These are phyloP conservation scores for Pinguiococcus pyrenoidosus DNA, from an alignment of 108 stramenopile genomes.

Conservation along the genomic window DNA sequence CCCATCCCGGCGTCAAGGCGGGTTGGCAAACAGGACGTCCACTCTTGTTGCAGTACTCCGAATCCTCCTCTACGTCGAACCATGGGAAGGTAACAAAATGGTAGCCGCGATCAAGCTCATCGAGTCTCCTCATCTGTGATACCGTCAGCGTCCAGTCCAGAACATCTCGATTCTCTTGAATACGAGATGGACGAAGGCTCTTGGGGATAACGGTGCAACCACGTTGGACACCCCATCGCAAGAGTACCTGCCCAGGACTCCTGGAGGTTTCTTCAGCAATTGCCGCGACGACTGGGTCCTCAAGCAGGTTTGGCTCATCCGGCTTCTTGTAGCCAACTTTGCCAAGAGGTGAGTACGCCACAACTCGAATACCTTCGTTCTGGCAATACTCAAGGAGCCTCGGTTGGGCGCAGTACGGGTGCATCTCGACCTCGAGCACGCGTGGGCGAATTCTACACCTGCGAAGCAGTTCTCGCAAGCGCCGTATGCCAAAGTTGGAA, in stretches of 20 bases:
- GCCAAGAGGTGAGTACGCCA: slow-evolving; percentile 56
- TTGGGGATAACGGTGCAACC: slow-evolving; percentile 77
- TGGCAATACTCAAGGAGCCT: slow-evolving; percentile 42
- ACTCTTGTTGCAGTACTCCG: slow-evolving; percentile 13
- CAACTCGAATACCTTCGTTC: slow-evolving; percentile 43
- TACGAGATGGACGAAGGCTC: slow-evolving; percentile 56
- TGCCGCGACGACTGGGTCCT: slow-evolving; percentile 28
- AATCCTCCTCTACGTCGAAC: slow-evolving; percentile 9
- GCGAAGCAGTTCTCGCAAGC: slow-evolving; percentile 44
- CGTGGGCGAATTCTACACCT: no score
- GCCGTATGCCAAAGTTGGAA: slow-evolving; percentile 38
- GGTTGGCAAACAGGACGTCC: no score
- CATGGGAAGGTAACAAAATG: slow-evolving; percentile 4
- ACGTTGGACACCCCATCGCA: slow-evolving; percentile 80
- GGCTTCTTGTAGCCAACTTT: no score
- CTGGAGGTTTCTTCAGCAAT: slow-evolving; percentile 49
- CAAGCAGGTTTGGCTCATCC: slow-evolving; percentile 31
- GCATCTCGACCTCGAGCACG: slow-evolving; percentile 53
- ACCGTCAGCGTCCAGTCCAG: slow-evolving; percentile 63
- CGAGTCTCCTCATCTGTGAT: slow-evolving; percentile 55
- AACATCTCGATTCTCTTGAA: slow-evolving; percentile 72
- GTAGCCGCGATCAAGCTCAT: slow-evolving; percentile 15
- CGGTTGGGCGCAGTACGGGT: slow-evolving; percentile 44
- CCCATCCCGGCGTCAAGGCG: slow-evolving; percentile 14
- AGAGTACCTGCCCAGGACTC: slow-evolving; percentile 63